A percentile compares a stretch with the other conserved stretches of the same genome.
Conservation (phyloP, 768 basidiomycete genomes). For the Macrocybe gigantea region DNA sequence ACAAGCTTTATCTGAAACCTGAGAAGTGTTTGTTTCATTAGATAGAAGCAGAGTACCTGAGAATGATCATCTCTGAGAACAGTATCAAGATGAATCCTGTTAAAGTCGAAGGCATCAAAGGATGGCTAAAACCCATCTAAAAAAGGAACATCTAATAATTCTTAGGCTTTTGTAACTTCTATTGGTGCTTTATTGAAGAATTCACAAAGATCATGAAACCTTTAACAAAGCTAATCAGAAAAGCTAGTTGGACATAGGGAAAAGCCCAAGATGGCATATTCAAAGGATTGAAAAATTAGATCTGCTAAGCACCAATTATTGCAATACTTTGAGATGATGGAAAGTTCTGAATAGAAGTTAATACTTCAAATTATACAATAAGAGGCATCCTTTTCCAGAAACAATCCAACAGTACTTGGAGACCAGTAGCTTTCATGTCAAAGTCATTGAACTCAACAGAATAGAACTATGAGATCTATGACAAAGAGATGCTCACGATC, state of each 20-base stretch:
- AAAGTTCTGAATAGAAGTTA: conserved; percentile 15
- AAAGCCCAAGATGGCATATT: conserved; percentile 15
- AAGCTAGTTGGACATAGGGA: conserved; percentile 17
- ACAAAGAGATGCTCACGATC: no score
- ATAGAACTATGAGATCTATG: no score
- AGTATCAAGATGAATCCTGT: conserved; percentile 23
- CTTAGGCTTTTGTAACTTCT: conserved; percentile 34
- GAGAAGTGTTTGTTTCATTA: no score
- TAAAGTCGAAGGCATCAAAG: conserved; percentile 21
- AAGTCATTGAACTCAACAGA: no score
- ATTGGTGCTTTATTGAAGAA: conserved; percentile 21
- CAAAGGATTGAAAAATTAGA: conserved; percentile 13
- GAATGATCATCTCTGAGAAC: conserved; percentile 15
- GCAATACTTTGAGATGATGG: conserved; percentile 6
- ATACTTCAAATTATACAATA: conserved; percentile 16
- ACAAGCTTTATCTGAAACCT: no score
- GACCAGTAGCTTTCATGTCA: no score
- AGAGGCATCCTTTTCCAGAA: conserved; percentile 20
- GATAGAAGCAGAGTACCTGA: conserved; percentile 19
- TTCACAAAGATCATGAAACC: conserved; percentile 23
- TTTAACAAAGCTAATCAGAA: conserved; percentile 13
- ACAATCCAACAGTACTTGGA: conserved; percentile 17
- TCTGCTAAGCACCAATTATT: conserved; percentile 21
- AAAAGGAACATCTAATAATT: conserved; percentile 32
- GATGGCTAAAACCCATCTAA: conserved; percentile 10